phyloP scores from a whole-genome alignment of 208 protist genomes.

The Borovskyia barvae region DNA sequence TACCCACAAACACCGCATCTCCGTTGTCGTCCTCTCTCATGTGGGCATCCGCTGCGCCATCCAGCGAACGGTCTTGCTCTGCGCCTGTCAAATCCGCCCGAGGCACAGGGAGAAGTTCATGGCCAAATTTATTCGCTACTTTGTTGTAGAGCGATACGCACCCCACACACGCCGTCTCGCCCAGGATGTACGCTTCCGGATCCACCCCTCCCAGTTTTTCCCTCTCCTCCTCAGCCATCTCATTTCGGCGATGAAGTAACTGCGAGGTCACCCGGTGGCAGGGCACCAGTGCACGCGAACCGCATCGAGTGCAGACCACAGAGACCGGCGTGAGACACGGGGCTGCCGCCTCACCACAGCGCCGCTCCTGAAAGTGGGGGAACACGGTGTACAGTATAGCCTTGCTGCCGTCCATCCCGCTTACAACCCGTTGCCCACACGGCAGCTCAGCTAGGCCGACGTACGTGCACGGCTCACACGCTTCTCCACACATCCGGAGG shows the following conservation, averaged over 20 bases:
- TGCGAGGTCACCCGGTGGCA: conserved; percentile 52
- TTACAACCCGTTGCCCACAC: conserved; percentile 82
- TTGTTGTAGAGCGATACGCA: conserved; percentile 81
- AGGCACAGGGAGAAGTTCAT: conserved; percentile 29
- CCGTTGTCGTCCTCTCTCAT: conserved; percentile 22
- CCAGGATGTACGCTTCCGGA: conserved; percentile 24
- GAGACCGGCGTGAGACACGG: conserved; percentile 54
- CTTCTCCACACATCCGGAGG: conserved; percentile 56
- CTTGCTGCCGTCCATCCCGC: conserved; percentile 50
- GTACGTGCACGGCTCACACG: conserved; percentile 71
- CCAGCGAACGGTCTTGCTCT: neutral
- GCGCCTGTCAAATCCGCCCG: conserved; percentile 10
- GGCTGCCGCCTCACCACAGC: conserved; percentile 49
- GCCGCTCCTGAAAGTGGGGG: conserved; percentile 67
- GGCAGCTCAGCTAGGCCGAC: conserved; percentile 58
- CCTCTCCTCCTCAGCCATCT: conserved; percentile 9
- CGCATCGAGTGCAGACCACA: conserved; percentile 68
- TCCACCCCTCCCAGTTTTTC: conserved; percentile 13
- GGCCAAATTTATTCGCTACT: conserved; percentile 58
- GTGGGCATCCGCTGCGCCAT: conserved; percentile 6
- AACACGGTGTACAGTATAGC: conserved; percentile 51
- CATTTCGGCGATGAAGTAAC: conserved; percentile 10
- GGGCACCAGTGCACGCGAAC: conserved; percentile 40
- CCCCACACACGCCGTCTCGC: conserved; percentile 61
- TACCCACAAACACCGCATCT: conserved; percentile 11